These are phyloP conservation scores for Cokeromyces recurvatus DNA, from an alignment of 371 early-diverging fungal species.

Conservation along the genomic window DNA sequence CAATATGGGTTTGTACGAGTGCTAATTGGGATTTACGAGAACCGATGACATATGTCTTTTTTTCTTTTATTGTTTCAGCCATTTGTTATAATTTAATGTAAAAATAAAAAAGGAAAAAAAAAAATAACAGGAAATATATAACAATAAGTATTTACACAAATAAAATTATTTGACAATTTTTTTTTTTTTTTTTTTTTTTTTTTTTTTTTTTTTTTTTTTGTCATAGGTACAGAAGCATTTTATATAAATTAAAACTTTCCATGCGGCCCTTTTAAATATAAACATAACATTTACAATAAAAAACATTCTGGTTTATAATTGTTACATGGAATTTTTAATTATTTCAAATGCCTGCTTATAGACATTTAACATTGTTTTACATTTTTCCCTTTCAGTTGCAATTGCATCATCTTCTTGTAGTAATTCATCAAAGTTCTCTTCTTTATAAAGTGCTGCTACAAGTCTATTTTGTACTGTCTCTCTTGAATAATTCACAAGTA, in stretches of 20 bases:
- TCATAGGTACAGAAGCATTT: too few relatives aligned
- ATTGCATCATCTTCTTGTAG: slow-evolving; percentile 82
- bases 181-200: too few relatives aligned
- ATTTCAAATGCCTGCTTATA: slow-evolving; percentile 82
- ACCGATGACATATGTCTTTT: slow-evolving; percentile 47
- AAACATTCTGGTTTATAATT: too few relatives aligned
- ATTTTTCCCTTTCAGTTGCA: slow-evolving; percentile 76
- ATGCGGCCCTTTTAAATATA: too few relatives aligned
- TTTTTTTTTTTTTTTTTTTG: too few relatives aligned
- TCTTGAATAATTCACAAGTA: slow-evolving; percentile 74
- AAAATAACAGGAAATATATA: neutral
- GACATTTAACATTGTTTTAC: slow-evolving; percentile 75
- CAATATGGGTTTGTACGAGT: slow-evolving; percentile 80
- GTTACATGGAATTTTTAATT: slow-evolving; percentile 68
- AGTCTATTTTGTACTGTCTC: slow-evolving; percentile 80
- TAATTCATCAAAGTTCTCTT: slow-evolving; percentile 67
- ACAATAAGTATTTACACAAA: too few relatives aligned
- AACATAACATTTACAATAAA: too few relatives aligned
- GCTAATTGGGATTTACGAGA: slow-evolving; percentile 91
- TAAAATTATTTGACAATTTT: too few relatives aligned
- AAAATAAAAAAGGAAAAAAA: neutral
- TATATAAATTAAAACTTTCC: too few relatives aligned
- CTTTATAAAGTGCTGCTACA: slow-evolving; percentile 83
- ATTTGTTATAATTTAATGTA: slow-evolving; percentile 5
- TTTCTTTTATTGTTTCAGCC: neutral